Conservation (phyloP, 768 basidiomycete genomes). For the Candolleomyces aberdarensis region DNA sequence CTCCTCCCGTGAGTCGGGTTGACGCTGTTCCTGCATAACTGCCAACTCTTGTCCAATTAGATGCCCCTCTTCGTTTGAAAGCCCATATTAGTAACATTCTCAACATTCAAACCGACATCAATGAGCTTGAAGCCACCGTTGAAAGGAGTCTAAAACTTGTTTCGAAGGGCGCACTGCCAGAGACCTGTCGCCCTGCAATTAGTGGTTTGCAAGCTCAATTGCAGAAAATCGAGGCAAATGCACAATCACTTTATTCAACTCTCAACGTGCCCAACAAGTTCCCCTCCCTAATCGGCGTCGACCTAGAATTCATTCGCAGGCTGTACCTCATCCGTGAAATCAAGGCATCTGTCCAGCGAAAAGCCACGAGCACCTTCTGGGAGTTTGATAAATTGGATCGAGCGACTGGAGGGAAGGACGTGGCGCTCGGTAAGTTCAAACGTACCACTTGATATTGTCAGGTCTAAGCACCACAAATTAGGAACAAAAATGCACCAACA, state of each 20-base stretch:
- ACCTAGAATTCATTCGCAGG: slow-evolving; percentile 25
- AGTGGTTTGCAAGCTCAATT: slow-evolving; percentile 16
- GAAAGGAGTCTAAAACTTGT: neutral
- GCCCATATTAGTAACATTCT: slow-evolving; percentile 28
- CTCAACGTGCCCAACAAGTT: slow-evolving; percentile 29
- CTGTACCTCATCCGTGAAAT: slow-evolving; percentile 34
- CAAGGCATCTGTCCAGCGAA: slow-evolving; percentile 37
- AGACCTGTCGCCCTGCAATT: neutral
- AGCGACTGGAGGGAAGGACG: slow-evolving; percentile 25
- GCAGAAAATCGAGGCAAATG: slow-evolving; percentile 16
- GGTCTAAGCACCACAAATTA: slow-evolving; percentile 9
- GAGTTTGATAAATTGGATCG: slow-evolving; percentile 36
- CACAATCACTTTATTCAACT: slow-evolving; percentile 26
- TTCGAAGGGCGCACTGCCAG: neutral
- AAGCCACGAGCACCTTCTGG: slow-evolving; percentile 30
- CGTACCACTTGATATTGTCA: no score
- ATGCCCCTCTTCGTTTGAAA: slow-evolving; percentile 25
- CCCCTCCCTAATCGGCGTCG: slow-evolving; percentile 25
- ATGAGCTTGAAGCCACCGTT: neutral
- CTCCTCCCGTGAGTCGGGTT: slow-evolving; percentile 25
- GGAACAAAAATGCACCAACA: slow-evolving; percentile 20
- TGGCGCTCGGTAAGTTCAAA: slow-evolving; percentile 27
- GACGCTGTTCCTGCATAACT: no score
- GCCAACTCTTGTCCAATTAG: slow-evolving; percentile 11
- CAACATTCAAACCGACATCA: slow-evolving; percentile 18